phyloP scores from a whole-genome alignment of 441 rosid genomes.

The Macaranga tanarius region DNA sequence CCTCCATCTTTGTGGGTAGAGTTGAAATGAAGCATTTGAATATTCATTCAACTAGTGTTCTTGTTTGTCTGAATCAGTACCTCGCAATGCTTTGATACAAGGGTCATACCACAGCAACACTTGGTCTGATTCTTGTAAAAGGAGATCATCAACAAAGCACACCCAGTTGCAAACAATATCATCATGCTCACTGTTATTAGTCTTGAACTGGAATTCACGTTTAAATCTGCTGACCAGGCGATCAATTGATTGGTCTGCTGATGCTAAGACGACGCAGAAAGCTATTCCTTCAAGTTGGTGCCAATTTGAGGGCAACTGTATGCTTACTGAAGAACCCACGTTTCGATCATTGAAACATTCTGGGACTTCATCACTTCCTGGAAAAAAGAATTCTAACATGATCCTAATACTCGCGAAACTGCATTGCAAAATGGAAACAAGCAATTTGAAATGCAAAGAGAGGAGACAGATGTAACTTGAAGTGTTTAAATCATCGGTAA shows the following conservation, averaged over 20 bases:
- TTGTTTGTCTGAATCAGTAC: not conserved
- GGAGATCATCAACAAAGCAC: too few relatives aligned
- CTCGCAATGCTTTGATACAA: not conserved
- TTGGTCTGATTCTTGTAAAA: too few relatives aligned
- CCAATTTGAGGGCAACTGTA: constrained; percentile 4
- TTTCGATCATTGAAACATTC: constrained; percentile 7
- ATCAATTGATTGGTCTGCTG: not conserved
- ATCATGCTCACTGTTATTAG: not conserved
- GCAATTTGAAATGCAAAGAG: too few relatives aligned
- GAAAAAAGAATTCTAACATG: constrained; percentile 2
- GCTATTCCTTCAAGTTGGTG: constrained; percentile 10
- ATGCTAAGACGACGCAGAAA: constrained; percentile 17
- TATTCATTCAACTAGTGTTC: not conserved
- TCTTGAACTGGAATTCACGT: not conserved
- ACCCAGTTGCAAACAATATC: too few relatives aligned
- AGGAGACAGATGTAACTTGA: too few relatives aligned
- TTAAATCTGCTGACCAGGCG: not conserved
- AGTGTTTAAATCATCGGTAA: too few relatives aligned
- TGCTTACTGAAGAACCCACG: constrained; percentile 6
- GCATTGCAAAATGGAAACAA: too few relatives aligned
- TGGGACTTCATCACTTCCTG: constrained; percentile 26
- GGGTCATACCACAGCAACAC: too few relatives aligned
- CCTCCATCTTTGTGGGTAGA: not conserved
- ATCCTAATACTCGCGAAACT: not conserved
- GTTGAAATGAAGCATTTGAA: not conserved